Evolutionary conservation across 352 stramenopile genomes (phyloP), one percentile per base, ranked within the genome.

Genomic region (Saprolegnia parasitica): DNA sequence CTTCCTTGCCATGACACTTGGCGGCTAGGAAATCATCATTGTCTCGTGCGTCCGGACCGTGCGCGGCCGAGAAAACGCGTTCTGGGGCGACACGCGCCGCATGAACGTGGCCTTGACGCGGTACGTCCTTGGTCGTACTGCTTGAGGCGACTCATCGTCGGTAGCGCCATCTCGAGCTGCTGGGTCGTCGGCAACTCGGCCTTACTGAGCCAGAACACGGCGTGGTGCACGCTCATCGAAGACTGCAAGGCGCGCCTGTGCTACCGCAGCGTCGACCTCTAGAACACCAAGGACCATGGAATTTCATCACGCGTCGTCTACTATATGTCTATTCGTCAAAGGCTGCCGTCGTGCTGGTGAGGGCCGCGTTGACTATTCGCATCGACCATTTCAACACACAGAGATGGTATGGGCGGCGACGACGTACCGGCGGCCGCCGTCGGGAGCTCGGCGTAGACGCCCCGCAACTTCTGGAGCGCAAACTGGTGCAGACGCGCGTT

Each of bases 171-270:
- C 23, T 56, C 58, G 39, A 67, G 58, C 58, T 67, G 58, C 29
- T 67, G 4, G 86, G 88, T 93, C 56, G 81, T 93, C 24, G 86
- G 86, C 56, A 91, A 89, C 78, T 89, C 86, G 37, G 74, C 71
- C 35, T 45, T 93, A 62, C 75, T 93, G 46, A 75, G 80, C 64
- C 83, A 91, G 58, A 91, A 82, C 71, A 73, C 72, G 16, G 83
- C 81, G 21, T 93, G 86, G 86, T 73, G 74, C 24, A 74, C 80
- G 56, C 73, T 93, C n/a, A 83, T 93, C 63, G 76, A 83, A 15
- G 76, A 89, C 65, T 79, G 78, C 6, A 89, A 88, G 71, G 73
- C 80, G 57, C 77, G 76, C 37, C 64, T 77, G 20, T 56, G 74
- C 13, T 93, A 89, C 68, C 40, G 50, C 11, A 54, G 42, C 13